A percentile compares a stretch with the other conserved stretches of the same genome.
Conservation (phyloP, 257 asterid genomes). For the Hygrophila difformis region DNA sequence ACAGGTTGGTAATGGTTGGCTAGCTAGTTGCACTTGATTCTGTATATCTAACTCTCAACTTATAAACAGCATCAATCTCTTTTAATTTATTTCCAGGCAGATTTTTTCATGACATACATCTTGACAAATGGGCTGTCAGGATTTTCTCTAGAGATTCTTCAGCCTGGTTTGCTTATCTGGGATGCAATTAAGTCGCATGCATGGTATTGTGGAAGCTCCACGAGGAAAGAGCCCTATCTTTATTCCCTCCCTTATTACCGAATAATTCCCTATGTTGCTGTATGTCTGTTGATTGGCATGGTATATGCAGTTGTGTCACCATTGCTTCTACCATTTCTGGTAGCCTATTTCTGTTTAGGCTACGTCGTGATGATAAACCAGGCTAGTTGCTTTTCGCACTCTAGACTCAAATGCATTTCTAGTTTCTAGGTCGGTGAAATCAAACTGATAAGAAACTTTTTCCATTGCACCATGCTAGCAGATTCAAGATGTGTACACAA, state of each 20-base stretch:
- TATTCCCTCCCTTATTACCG: conserved; percentile 75
- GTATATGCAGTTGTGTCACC: conserved; percentile 97
- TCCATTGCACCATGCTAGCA: conserved; percentile 20
- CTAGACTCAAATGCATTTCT: neutral
- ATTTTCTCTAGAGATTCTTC: conserved; percentile 89
- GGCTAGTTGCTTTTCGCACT: conserved; percentile 36
- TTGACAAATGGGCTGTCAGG: conserved; percentile 83
- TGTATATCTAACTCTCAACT: too few relatives aligned
- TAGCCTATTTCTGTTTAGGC: conserved; percentile 79
- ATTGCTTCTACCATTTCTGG: conserved; percentile 76
- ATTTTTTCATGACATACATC: conserved; percentile 83
- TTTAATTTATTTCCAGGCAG: conserved; percentile 46
- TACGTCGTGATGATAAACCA: conserved; percentile 75
- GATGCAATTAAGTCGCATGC: conserved; percentile 49
- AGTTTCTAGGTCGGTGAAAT: too few relatives aligned
- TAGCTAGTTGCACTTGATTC: neutral
- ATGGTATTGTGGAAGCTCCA: conserved; percentile 71
- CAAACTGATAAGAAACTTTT: too few relatives aligned
- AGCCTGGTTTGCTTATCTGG: conserved; percentile 89
- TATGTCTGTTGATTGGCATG: conserved; percentile 74
- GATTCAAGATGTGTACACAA: conserved; percentile 79
- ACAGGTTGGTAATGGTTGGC: conserved; percentile 40
- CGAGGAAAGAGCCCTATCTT: conserved; percentile 56
- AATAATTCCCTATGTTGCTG: conserved; percentile 62
- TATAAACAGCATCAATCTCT: neutral